Evolutionary conservation across 768 basidiomycete species (phyloP).

Genomic region (Pholiota microspora): DNA sequence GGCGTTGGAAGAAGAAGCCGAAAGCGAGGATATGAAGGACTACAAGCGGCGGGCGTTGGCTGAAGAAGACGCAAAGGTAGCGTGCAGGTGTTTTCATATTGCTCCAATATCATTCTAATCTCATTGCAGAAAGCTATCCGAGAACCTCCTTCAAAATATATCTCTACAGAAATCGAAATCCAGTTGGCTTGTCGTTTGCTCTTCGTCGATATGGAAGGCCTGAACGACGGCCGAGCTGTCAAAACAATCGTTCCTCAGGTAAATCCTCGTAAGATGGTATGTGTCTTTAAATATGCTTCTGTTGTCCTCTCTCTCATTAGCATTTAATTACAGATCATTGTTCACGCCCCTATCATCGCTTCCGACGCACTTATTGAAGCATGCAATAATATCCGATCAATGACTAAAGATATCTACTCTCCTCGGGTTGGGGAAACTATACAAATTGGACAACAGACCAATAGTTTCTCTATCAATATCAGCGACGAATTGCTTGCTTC

Average conservation of each 20-base stretch:
- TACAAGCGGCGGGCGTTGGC: conserved; percentile 61
- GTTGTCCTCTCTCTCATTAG: background rate
- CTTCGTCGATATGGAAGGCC: conserved; percentile 94
- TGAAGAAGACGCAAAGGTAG: conserved; percentile 82
- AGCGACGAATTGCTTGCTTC: conserved; percentile 83
- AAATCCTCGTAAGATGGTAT: conserved; percentile 92
- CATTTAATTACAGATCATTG: conserved; percentile 94
- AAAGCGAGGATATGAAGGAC: conserved; percentile 78
- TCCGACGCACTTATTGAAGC: conserved; percentile 76
- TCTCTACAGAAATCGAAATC: conserved; percentile 72
- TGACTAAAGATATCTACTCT: conserved; percentile 91
- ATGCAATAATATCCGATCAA: conserved; percentile 78
- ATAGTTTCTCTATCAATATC: conserved; percentile 90
- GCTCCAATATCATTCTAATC: conserved; percentile 6
- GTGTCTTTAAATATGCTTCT: conserved; percentile 15
- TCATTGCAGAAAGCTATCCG: conserved; percentile 61
- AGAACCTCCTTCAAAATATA: conserved; percentile 91
- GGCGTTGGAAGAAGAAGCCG: conserved; percentile 86
- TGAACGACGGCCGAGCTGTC: conserved; percentile 94
- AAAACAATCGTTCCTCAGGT: conserved; percentile 97
- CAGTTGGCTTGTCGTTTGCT: conserved; percentile 84
- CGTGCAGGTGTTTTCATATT: background rate
- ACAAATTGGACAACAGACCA: conserved; percentile 94
- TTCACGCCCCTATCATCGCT: conserved; percentile 69
- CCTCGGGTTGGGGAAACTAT: conserved; percentile 75